A percentile compares a stretch with the other conserved stretches of the same genome.
Conservation (phyloP, 805 yeast genomes). For the Kazachstania taianensis region DNA sequence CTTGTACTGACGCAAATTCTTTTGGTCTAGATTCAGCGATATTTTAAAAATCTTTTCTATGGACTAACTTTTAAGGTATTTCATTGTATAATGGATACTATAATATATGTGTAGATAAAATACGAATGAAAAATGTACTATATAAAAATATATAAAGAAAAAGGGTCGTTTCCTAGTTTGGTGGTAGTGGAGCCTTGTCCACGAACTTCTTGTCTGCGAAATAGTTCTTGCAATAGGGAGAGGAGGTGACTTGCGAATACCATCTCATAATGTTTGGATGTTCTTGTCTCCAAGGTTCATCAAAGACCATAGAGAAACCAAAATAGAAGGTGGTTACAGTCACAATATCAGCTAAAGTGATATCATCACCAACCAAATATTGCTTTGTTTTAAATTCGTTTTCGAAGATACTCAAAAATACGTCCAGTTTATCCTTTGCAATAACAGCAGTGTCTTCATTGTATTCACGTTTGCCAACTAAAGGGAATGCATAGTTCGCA, state of each 20-base stretch:
- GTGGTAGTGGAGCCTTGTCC: neutral
- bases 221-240: constrained; percentile 1
- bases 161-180: too few relatives aligned
- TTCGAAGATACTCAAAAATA: constrained; percentile 39
- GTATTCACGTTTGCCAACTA: constrained; percentile 57
- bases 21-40: too few relatives aligned
- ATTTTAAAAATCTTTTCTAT: too few relatives aligned
- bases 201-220: neutral
- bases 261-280: constrained; percentile 42
- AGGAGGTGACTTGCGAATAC: constrained; percentile 1
- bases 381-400: constrained; percentile 49
- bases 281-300: constrained; percentile 46
- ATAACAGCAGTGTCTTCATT: constrained; percentile 50
- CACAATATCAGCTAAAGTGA: constrained; percentile 29
- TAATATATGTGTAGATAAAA: too few relatives aligned
- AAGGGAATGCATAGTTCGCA: constrained; percentile 41
- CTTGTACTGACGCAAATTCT: too few relatives aligned
- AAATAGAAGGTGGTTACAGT: constrained; percentile 7
- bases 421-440: constrained; percentile 30
- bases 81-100: too few relatives aligned
- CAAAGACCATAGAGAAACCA: constrained; percentile 42
- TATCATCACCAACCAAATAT: constrained; percentile 52
- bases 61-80: too few relatives aligned
- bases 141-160: too few relatives aligned
- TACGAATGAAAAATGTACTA: too few relatives aligned